Conservation (phyloP, 164 flowering plant genomes). For the Brasenia schreberi region DNA sequence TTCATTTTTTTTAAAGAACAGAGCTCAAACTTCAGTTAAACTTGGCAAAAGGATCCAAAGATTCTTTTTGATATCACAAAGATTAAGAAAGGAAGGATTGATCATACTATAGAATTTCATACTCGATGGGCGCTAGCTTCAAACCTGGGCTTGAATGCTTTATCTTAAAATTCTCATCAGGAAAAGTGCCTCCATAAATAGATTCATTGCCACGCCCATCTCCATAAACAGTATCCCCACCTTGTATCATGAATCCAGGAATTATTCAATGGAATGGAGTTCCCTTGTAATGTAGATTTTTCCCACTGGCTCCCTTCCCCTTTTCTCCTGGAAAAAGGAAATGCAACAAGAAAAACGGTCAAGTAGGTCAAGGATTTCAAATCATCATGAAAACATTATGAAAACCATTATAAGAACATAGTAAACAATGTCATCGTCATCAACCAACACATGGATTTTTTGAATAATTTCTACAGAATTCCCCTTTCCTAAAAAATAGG, state of each 20-base stretch:
- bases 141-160: constrained; percentile 86
- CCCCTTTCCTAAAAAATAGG: too few species aligned
- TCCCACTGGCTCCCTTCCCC: constrained; percentile 59
- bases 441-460: too few species aligned
- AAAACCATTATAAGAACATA: too few species aligned
- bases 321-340: constrained; percentile 46
- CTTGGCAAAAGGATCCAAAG: background rate
- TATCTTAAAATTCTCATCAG: constrained; percentile 85
- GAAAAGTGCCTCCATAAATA: constrained; percentile 80
- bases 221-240: constrained; percentile 66
- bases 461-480: too few species aligned
- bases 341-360: background rate
- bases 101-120: too few species aligned
- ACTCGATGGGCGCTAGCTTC: too few species aligned
- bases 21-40: background rate
- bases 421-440: too few species aligned
- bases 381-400: too few species aligned
- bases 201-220: constrained; percentile 76
- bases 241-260: constrained; percentile 92
- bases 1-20: too few species aligned
- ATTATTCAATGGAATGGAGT: constrained; percentile 87
- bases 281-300: constrained; percentile 72
- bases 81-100: too few species aligned
- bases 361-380: too few species aligned
- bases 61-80: background rate